phyloP scores from a whole-genome alignment of 345 rosid species.

The Lepidium aucheri region DNA sequence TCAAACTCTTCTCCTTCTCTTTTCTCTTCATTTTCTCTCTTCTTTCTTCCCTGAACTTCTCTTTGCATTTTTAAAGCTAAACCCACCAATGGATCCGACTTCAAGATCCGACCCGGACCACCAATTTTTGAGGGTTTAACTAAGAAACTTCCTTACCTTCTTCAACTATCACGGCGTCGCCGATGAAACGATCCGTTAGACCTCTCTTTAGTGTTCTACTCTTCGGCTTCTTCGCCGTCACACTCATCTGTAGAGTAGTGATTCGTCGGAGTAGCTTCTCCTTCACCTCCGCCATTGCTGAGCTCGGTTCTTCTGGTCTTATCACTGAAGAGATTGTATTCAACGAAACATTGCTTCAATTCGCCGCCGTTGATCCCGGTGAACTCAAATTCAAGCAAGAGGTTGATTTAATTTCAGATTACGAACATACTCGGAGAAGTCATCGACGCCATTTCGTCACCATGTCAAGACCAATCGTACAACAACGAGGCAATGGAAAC shows the following conservation, averaged over 20 bases:
- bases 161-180: background rate
- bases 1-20: slow-evolving; percentile 6
- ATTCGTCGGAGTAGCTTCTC: slow-evolving; percentile 33
- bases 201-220: slow-evolving; percentile 51
- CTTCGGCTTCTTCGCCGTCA: slow-evolving; percentile 43
- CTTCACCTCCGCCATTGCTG: slow-evolving; percentile 28
- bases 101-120: slow-evolving; percentile 22
- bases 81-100: slow-evolving; percentile 32
- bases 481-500: slow-evolving; percentile 18
- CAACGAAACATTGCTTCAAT: slow-evolving; percentile 60
- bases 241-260: slow-evolving; percentile 45
- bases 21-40: slow-evolving; percentile 3
- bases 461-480: slow-evolving; percentile 37
- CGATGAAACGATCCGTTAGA: slow-evolving; percentile 70
- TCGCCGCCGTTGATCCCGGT: slow-evolving; percentile 57
- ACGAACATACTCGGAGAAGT: slow-evolving; percentile 40
- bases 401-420: slow-evolving; percentile 51
- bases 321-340: slow-evolving; percentile 28
- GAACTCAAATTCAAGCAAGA: slow-evolving; percentile 50
- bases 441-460: slow-evolving; percentile 37
- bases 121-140: slow-evolving; percentile 9
- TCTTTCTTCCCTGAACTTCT: no score
- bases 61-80: background rate
- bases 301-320: slow-evolving; percentile 21
- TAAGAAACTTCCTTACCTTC: background rate